Evolutionary conservation across 2,329 filamentous ascomycete species (phyloP).

Genomic region (Penicillium aurantiogriseum): DNA sequence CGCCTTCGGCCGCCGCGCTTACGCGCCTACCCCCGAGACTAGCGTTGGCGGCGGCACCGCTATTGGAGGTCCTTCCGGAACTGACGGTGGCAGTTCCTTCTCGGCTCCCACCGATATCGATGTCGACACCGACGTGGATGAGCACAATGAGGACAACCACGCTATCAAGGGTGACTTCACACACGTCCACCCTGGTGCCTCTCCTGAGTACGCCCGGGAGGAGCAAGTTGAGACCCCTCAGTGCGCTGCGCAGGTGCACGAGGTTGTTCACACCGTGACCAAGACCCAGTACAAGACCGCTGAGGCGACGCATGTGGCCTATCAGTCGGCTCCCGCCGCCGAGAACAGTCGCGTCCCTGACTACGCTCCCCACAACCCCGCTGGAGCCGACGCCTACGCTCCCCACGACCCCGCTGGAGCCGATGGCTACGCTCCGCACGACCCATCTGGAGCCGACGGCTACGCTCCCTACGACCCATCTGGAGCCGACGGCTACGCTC

Average conservation of each 20-base stretch:
- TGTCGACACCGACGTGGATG: slow-evolving; percentile 14
- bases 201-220: slow-evolving; percentile 1
- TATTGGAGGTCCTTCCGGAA: slow-evolving; percentile 18
- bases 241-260: slow-evolving; percentile 20
- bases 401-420: too few species aligned
- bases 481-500: background rate
- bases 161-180: slow-evolving; percentile 21
- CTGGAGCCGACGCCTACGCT: background rate
- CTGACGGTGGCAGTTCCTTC: slow-evolving; percentile 19
- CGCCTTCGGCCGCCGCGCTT: slow-evolving; percentile 11
- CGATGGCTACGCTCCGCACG: background rate
- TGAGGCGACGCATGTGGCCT: slow-evolving; percentile 5
- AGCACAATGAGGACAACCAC: slow-evolving; percentile 27
- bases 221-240: slow-evolving; percentile 4
- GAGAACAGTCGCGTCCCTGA: background rate
- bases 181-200: slow-evolving; percentile 8
- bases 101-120: slow-evolving; percentile 9
- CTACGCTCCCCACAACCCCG: background rate
- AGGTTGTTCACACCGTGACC: slow-evolving; percentile 32
- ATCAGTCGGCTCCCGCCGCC: background rate
- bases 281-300: slow-evolving; percentile 21
- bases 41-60: slow-evolving; percentile 7
- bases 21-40: slow-evolving; percentile 5
- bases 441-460: background rate
- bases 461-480: background rate